Evolutionary conservation across 768 basidiomycete species (phyloP).

Genomic region (Gloeopeniophorella convolvens): DNA sequence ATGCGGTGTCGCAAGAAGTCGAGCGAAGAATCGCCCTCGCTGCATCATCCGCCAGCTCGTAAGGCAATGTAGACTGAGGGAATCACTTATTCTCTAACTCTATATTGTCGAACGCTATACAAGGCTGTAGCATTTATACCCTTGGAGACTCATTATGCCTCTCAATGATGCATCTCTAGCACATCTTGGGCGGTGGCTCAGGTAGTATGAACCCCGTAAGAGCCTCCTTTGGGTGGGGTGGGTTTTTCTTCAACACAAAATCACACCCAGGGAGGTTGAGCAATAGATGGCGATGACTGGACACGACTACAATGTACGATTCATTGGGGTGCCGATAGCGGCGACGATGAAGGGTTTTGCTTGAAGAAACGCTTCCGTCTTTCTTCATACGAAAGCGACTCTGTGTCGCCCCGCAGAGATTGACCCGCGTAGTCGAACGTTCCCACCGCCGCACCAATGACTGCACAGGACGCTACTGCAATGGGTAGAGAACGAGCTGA

Average conservation of each 20-base stretch:
- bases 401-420: slow-evolving; percentile 40
- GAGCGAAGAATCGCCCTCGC: slow-evolving; percentile 6
- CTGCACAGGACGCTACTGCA: slow-evolving; percentile 71
- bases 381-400: slow-evolving; percentile 51
- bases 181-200: too few relatives aligned
- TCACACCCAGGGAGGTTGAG: background rate
- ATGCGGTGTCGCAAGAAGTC: slow-evolving; percentile 9
- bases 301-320: background rate
- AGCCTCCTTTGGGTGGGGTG: too few relatives aligned
- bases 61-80: too few relatives aligned
- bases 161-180: too few relatives aligned
- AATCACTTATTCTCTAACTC: too few relatives aligned
- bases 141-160: too few relatives aligned
- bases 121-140: too few relatives aligned
- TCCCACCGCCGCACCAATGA: slow-evolving; percentile 75
- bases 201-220: too few relatives aligned
- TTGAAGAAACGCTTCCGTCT: slow-evolving; percentile 82
- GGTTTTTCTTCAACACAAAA: background rate
- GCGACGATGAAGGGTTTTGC: slow-evolving; percentile 42
- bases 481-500: slow-evolving; percentile 79
- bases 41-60: too few relatives aligned
- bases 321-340: slow-evolving; percentile 29
- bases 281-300: background rate
- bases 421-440: slow-evolving; percentile 75
- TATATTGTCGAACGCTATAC: too few relatives aligned